Conservation (phyloP, 164 flowering plant genomes). For the Stephania cephalantha region DNA sequence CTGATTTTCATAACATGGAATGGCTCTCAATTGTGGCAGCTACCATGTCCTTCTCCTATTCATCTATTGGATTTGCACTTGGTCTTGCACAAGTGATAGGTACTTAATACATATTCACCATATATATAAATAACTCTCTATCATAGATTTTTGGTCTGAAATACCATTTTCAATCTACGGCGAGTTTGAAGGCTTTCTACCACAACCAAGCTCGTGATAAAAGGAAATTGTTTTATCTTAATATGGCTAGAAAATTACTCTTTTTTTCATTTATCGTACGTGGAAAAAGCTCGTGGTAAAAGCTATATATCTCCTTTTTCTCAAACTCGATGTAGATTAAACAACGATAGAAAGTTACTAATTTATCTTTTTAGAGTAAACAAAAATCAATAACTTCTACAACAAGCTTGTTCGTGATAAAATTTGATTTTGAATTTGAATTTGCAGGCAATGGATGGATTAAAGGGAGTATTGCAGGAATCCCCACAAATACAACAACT, state of each 20-base stretch:
- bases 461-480: conserved; percentile 51
- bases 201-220: background rate
- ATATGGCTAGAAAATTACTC: too few relatives aligned
- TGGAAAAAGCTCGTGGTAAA: background rate
- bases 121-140: background rate
- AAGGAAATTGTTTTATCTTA: background rate
- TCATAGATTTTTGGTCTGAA: background rate
- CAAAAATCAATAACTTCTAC: too few relatives aligned
- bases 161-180: background rate
- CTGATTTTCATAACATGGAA: conserved; percentile 57
- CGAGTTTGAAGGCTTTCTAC: too few relatives aligned
- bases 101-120: conserved; percentile 12
- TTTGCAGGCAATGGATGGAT: conserved; percentile 51
- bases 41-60: conserved; percentile 53
- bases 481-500: conserved; percentile 24
- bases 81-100: conserved; percentile 57
- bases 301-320: background rate
- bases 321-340: too few relatives aligned
- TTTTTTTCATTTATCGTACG: background rate
- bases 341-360: too few relatives aligned
- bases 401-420: background rate
- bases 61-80: conserved; percentile 53
- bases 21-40: conserved; percentile 42
- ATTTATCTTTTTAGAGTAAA: too few relatives aligned
- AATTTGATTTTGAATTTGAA: background rate